Percentiles rank a stretch among this genome's conserved stretches.
phyloP scores from a whole-genome alignment of 2,329 filamentous ascomycete species.

The Colletotrichum camelliae region DNA sequence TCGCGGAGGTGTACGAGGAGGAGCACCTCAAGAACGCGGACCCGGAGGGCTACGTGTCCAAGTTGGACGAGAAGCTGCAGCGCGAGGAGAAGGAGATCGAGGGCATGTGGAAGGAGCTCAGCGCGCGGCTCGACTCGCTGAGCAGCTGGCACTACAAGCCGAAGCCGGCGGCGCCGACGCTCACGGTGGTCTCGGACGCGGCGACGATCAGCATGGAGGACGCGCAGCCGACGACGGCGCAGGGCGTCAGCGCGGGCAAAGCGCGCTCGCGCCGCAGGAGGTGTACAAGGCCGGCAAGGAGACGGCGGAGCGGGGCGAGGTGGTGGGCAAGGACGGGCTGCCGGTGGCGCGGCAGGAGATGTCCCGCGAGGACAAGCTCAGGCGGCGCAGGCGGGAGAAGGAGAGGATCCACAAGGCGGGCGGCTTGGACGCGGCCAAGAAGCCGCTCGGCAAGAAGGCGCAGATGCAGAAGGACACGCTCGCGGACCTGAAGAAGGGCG shows the following conservation, averaged over 20 bases:
- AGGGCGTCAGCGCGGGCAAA: conserved; percentile 71
- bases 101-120: conserved; percentile 81
- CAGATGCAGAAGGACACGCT: conserved; percentile 56
- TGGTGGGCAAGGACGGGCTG: conserved; percentile 78
- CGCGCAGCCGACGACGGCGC: conserved; percentile 83
- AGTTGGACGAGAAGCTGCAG: conserved; percentile 80
- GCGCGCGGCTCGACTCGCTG: conserved; percentile 82
- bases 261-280: conserved; percentile 91
- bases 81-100: conserved; percentile 86
- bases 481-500: conserved; percentile 78
- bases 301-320: conserved; percentile 68
- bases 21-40: conserved; percentile 83
- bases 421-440: conserved; percentile 44
- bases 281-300: conserved; percentile 83
- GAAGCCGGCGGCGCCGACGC: conserved; percentile 78
- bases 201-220: conserved; percentile 96
- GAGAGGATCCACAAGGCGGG: conserved; percentile 79
- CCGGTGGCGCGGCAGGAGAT: conserved; percentile 85
- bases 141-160: conserved; percentile 97
- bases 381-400: conserved; percentile 81
- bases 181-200: conserved; percentile 88
- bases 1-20: conserved; percentile 94
- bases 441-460: conserved; percentile 62
- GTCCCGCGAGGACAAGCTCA: conserved; percentile 82
- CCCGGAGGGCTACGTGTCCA: conserved; percentile 79